A percentile compares a stretch with the other conserved stretches of the same genome.
Conservation (phyloP, 2,329 filamentous ascomycete genomes). For the Diaporthe sp. region DNA sequence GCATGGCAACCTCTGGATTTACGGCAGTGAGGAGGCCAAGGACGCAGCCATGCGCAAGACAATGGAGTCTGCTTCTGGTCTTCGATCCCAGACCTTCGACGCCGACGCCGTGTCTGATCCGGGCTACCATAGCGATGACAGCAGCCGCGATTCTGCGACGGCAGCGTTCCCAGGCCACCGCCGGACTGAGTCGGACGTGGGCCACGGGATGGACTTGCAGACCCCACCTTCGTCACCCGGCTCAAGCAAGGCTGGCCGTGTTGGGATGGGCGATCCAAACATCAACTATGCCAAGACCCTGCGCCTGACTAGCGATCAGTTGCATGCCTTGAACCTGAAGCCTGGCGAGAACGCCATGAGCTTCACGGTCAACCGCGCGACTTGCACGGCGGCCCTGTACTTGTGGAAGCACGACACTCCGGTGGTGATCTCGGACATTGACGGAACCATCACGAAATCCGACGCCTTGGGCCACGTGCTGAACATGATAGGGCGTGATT, state of each 20-base stretch:
- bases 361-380: conserved; percentile 95
- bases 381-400: conserved; percentile 92
- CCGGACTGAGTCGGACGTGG: conserved; percentile 74
- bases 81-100: conserved; percentile 62
- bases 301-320: conserved; percentile 92
- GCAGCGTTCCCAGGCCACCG: conserved; percentile 62
- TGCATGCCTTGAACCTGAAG: conserved; percentile 85
- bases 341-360: conserved; percentile 92
- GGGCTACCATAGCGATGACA: conserved; percentile 93
- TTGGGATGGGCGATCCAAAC: conserved; percentile 71
- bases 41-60: conserved; percentile 81
- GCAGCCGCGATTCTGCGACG: conserved; percentile 60
- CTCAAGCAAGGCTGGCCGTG: conserved; percentile 52
- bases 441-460: conserved; percentile 98
- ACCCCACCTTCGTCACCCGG: conserved; percentile 79
- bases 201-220: conserved; percentile 59
- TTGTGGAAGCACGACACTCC: conserved; percentile 92
- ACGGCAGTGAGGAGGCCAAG: conserved; percentile 96
- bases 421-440: conserved; percentile 98
- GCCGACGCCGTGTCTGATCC: conserved; percentile 92
- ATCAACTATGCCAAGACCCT: conserved; percentile 97
- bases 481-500: conserved; percentile 96
- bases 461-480: conserved; percentile 93
- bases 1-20: conserved; percentile 98
- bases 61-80: conserved; percentile 60